Base-by-base conservation (phyloP, 1,139 yeast genomes). In the Geotrichum aggregatum region DNA sequence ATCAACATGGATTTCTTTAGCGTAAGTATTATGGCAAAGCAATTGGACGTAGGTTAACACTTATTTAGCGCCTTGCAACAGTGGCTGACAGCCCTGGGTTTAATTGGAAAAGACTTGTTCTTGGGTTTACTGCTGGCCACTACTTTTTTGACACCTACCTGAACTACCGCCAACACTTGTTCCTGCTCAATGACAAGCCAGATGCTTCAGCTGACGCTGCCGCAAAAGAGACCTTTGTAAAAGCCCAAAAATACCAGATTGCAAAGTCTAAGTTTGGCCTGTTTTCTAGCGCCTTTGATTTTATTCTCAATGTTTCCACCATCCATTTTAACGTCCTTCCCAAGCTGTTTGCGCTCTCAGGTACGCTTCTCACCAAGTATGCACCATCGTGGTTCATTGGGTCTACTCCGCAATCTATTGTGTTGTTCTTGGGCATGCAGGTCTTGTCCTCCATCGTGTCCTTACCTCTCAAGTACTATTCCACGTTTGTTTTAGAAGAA, bases 401-500 rank as follows among this genome's bases (percentile, higher is more conserved):
- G 19, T 54, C 60, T 28, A 54, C 59, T 31, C 51, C 61, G 26
- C 92, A 85, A 59, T 82, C 94, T 24, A 71, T 87, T 54, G 73
- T 80, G 52, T 87, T 86, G 70, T 71, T 83, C 61, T 72, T 79
- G 47, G 73, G 74, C 16, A 67, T 78, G 59, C 75, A 76, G 44
- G 56, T 79, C 30, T 52, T 80, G 40, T 72, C 83, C 11, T 73
- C 82, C 7, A 47, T 86, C 8, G 56, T 80, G 44, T 74, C 80
- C 6, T 67, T 85, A 56, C 98, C 98, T 2, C 66, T 54, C 38
- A 75, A 82, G 11, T 83, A 86, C 67, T 91, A 89, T 70, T 74
- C 78, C 53, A 84, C 85, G 61, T 92, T 92, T 72, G 92, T 89
- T 13, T 76, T 92, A 62, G 98, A 92, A 71, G 96, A 91, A 67